Percentiles rank a stretch among this genome's conserved stretches.
Conservation (phyloP, 306 rosid species). For the Myrica gale region DNA sequence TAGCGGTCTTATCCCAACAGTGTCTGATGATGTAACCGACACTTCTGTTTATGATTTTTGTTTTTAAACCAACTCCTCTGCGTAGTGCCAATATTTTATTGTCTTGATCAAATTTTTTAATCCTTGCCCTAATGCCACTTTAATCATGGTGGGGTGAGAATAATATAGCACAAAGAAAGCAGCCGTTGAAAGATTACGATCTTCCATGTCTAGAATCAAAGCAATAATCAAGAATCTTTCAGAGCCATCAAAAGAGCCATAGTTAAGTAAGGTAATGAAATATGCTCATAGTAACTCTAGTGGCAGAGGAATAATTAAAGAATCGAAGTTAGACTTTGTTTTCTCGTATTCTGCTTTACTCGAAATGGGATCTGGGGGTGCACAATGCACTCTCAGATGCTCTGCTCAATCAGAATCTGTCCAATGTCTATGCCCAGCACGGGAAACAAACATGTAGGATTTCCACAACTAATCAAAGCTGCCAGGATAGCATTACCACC, state of each 20-base stretch:
- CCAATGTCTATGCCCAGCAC: not conserved
- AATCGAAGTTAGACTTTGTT: not conserved
- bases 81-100: not conserved
- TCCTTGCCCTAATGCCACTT: not conserved
- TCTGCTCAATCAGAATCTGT: not conserved
- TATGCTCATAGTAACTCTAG: no score
- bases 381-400: not conserved
- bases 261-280: no score
- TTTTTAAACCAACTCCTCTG: not conserved
- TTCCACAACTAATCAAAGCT: not conserved
- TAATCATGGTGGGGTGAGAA: not conserved
- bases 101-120: not conserved
- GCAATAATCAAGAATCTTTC: slow-evolving; percentile 8
- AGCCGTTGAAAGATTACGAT: slow-evolving; percentile 5
- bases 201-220: not conserved
- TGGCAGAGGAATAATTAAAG: not conserved
- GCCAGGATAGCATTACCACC: not conserved
- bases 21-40: slow-evolving; percentile 9
- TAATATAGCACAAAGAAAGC: not conserved
- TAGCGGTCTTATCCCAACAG: slow-evolving; percentile 29
- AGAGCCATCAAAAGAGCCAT: no score
- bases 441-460: not conserved
- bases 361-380: not conserved
- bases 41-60: not conserved
- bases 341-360: not conserved